phyloP scores from a whole-genome alignment of 225 moss, liverwort and hornwort species.

The Marchantia paleacea region DNA sequence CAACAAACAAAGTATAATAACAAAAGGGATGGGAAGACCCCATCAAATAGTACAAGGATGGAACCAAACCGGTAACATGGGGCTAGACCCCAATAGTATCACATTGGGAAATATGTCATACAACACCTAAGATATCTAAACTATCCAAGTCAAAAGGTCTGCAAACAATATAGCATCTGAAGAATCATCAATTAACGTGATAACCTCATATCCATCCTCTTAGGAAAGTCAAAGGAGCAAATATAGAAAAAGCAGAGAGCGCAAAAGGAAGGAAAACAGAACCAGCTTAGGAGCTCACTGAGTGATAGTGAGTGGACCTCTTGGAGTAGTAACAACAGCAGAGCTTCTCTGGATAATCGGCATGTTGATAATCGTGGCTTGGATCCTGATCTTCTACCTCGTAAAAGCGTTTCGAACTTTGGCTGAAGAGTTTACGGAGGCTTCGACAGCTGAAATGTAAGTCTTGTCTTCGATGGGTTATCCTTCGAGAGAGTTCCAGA shows the following conservation, averaged over 20 bases:
- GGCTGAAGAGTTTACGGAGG: neutral
- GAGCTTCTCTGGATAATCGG: conserved; percentile 34
- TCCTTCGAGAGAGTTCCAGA: too few species aligned
- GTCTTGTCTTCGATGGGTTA: neutral
- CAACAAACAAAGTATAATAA: too few species aligned
- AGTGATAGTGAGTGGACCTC: conserved; percentile 39
- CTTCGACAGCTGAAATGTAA: neutral
- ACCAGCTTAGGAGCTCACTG: conserved; percentile 33
- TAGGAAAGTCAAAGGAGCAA: neutral
- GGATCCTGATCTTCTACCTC: conserved; percentile 10
- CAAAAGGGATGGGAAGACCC: too few species aligned
- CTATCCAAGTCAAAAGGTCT: too few species aligned
- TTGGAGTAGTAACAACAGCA: conserved; percentile 35
- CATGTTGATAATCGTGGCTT: conserved; percentile 13
- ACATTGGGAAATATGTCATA: too few species aligned
- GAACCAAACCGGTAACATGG: too few species aligned
- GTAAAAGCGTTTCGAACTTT: neutral
- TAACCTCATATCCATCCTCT: too few species aligned
- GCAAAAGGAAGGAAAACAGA: conserved; percentile 24
- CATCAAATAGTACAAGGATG: too few species aligned
- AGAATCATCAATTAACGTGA: too few species aligned
- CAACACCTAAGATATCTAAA: too few species aligned
- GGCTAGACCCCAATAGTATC: too few species aligned
- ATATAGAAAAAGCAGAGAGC: conserved; percentile 2
- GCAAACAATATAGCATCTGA: too few species aligned